Conservation (phyloP, 2,329 filamentous ascomycete genomes). For the Trichoderma afroharzianum region DNA sequence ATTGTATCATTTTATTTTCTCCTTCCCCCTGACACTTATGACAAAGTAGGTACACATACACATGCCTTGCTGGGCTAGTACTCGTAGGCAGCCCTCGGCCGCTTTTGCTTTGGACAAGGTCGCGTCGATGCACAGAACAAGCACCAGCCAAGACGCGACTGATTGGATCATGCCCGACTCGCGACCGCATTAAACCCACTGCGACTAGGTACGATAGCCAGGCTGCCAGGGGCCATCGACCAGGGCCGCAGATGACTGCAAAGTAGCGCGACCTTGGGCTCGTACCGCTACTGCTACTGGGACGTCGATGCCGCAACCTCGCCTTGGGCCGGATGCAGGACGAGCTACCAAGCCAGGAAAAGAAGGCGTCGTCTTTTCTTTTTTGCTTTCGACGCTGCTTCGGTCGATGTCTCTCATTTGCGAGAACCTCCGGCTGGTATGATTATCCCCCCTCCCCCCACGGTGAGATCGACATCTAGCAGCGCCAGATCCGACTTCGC, state of each 20-base stretch:
- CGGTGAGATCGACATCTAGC: slow-evolving; percentile 10
- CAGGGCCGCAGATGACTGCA: slow-evolving; percentile 15
- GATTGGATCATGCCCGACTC: slow-evolving; percentile 27
- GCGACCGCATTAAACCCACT: slow-evolving; percentile 8
- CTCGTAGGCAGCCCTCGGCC: slow-evolving; percentile 18
- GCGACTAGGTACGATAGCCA: slow-evolving; percentile 13
- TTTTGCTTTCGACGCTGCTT: slow-evolving; percentile 1
- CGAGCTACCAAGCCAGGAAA: neutral
- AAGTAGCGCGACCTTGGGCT: slow-evolving; percentile 9
- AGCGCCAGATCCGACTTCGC: slow-evolving; percentile 10
- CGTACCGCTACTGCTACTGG: neutral
- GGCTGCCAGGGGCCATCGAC: slow-evolving; percentile 12
- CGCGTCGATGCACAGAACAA: slow-evolving; percentile 27
- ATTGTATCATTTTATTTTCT: neutral
- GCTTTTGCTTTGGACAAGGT: slow-evolving; percentile 20
- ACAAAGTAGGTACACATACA: slow-evolving; percentile 9
- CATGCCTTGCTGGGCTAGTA: slow-evolving; percentile 24
- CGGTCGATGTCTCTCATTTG: neutral
- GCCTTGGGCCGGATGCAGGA: slow-evolving; percentile 16
- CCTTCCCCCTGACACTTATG: neutral
- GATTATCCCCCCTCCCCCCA: neutral
- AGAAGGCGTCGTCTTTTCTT: neutral
- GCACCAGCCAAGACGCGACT: slow-evolving; percentile 13
- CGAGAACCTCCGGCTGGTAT: neutral
- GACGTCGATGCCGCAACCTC: neutral